Percentiles rank a stretch among this genome's conserved stretches.
These are phyloP conservation scores for Cephaloascus albidus DNA, from an alignment of 805 yeast species.

Conservation along the genomic window DNA sequence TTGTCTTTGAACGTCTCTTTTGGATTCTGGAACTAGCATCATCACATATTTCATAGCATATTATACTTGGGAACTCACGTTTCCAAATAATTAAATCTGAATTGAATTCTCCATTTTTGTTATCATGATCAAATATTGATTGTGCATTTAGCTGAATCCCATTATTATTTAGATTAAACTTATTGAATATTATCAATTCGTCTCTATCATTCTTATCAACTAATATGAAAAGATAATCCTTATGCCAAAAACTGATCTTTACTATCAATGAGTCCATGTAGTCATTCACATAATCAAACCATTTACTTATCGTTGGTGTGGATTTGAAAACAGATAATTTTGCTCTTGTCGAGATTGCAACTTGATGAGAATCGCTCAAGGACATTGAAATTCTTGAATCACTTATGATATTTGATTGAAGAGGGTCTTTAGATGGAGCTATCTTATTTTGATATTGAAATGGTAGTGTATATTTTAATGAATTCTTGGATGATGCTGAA, in stretches of 20 bases:
- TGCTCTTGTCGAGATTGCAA: conserved; percentile 7
- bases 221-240: conserved; percentile 21
- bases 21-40: neutral
- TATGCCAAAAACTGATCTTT: conserved; percentile 23
- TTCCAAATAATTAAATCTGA: conserved; percentile 30
- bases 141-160: conserved; percentile 1
- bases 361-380: conserved; percentile 5
- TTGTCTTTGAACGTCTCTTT: conserved; percentile 1
- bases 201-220: conserved; percentile 9
- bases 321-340: conserved; percentile 8
- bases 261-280: conserved; percentile 22
- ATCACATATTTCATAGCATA: conserved; percentile 9
- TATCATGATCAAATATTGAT: conserved; percentile 22
- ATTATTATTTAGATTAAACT: conserved; percentile 21
- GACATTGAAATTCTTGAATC: conserved; percentile 1
- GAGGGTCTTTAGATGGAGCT: neutral
- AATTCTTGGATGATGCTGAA: neutral
- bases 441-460: neutral
- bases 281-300: conserved; percentile 28
- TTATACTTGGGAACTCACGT: conserved; percentile 17
- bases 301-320: conserved; percentile 4
- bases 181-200: conserved; percentile 17
- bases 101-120: conserved; percentile 19
- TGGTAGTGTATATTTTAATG: neutral
- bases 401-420: neutral